Conservation (phyloP, 306 rosid genomes). For the Neltuma alba region DNA sequence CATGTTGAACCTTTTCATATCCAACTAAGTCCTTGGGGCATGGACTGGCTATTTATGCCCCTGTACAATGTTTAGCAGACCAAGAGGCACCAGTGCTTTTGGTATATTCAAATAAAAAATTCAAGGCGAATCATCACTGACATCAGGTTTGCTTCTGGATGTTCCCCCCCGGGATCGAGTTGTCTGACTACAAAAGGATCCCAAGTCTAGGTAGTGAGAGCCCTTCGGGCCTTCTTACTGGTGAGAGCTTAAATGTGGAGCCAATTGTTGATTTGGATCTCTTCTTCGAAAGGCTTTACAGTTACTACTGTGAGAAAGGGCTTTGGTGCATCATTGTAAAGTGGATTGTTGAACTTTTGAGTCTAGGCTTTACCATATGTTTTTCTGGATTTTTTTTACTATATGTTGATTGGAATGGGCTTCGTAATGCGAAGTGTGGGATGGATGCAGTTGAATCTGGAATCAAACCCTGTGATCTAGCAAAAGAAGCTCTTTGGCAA, state of each 20-base stretch:
- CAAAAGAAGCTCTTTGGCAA: slow-evolving; percentile 76
- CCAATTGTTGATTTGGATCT: slow-evolving; percentile 93
- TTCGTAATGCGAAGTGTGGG: slow-evolving; percentile 93
- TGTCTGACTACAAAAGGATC: slow-evolving; percentile 64
- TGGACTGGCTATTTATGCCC: slow-evolving; percentile 67
- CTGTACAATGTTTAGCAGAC: slow-evolving; percentile 78
- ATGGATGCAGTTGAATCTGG: slow-evolving; percentile 96
- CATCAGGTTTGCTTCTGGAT: slow-evolving; percentile 61
- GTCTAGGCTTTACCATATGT: slow-evolving; percentile 83
- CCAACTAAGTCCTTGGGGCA: slow-evolving; percentile 54
- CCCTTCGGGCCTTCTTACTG: slow-evolving; percentile 84
- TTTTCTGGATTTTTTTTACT: slow-evolving; percentile 88
- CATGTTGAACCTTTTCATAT: slow-evolving; percentile 34
- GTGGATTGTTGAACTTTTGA: slow-evolving; percentile 92
- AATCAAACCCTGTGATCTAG: slow-evolving; percentile 89
- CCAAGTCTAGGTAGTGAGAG: slow-evolving; percentile 82
- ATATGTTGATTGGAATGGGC: slow-evolving; percentile 93
- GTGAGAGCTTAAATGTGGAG: slow-evolving; percentile 73
- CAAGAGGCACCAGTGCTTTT: slow-evolving; percentile 46
- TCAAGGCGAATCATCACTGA: slow-evolving; percentile 61
- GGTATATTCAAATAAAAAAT: slow-evolving; percentile 62
- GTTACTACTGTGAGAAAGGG: slow-evolving; percentile 91
- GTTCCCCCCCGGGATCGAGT: slow-evolving; percentile 69
- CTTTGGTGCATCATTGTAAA: slow-evolving; percentile 87
- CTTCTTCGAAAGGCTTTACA: slow-evolving; percentile 88